Evolutionary conservation across 768 basidiomycete genomes (phyloP).

Genomic region (Pilatotrama ljubarskyi): DNA sequence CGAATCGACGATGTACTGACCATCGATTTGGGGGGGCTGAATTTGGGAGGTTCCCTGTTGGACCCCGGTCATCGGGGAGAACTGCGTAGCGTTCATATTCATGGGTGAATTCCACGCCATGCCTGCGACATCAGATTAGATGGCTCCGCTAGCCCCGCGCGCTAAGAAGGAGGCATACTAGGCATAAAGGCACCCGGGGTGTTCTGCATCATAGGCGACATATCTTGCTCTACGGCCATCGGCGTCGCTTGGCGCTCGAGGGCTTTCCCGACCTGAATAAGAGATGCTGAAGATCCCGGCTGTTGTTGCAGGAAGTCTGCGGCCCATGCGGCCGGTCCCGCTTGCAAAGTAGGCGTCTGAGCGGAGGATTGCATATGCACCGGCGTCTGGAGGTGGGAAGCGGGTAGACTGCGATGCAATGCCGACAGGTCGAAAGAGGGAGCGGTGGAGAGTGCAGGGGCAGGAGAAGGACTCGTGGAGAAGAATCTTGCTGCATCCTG

Average conservation of each 20-base stretch:
- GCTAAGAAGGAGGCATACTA: not conserved
- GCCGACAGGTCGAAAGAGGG: slow-evolving; percentile 59
- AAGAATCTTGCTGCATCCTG: slow-evolving; percentile 78
- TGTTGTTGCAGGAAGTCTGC: slow-evolving; percentile 55
- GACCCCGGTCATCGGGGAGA: slow-evolving; percentile 15
- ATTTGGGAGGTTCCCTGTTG: slow-evolving; percentile 7
- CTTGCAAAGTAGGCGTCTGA: slow-evolving; percentile 25
- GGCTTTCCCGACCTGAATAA: not conserved
- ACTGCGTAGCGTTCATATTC: not conserved
- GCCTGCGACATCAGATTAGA: not conserved
- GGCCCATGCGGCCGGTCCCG: slow-evolving; percentile 54
- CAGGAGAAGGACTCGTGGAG: slow-evolving; percentile 32
- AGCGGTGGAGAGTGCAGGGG: slow-evolving; percentile 35
- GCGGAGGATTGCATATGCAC: slow-evolving; percentile 22
- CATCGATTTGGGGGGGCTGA: slow-evolving; percentile 14
- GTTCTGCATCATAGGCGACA: slow-evolving; percentile 1
- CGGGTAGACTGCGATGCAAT: slow-evolving; percentile 51
- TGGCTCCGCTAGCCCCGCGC: too few relatives aligned
- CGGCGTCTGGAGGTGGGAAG: slow-evolving; percentile 20
- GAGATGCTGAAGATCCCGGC: slow-evolving; percentile 3
- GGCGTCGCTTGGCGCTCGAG: slow-evolving; percentile 5
- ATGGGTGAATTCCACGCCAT: slow-evolving; percentile 7
- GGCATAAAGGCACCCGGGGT: slow-evolving; percentile 2
- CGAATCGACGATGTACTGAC: not conserved
- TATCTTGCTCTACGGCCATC: slow-evolving; percentile 7